Conservation (phyloP, 2,329 filamentous ascomycete genomes). For the Aspergillus oerlinghausenensis region DNA sequence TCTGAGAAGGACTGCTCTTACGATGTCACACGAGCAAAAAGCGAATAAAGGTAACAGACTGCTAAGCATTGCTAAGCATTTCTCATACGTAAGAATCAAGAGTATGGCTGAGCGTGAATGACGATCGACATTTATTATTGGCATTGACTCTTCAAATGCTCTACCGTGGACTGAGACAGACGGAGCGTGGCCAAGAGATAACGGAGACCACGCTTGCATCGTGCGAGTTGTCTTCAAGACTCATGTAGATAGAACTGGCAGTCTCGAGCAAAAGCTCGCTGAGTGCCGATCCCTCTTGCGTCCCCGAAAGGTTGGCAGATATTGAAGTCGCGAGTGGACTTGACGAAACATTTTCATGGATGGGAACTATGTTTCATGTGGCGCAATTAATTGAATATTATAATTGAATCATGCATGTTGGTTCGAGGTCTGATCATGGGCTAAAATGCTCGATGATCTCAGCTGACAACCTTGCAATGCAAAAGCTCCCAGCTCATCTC, state of each 20-base stretch:
- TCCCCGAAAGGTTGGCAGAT: background rate
- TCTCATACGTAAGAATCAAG: background rate
- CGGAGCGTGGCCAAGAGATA: background rate
- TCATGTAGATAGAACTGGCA: background rate
- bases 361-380: background rate
- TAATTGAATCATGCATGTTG: background rate
- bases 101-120: background rate
- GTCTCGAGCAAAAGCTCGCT: background rate
- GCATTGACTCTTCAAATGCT: background rate
- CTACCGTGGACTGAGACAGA: background rate
- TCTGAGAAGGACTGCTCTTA: background rate
- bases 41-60: background rate
- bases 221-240: background rate
- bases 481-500: background rate
- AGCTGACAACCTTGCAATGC: background rate
- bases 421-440: background rate
- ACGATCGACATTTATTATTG: background rate
- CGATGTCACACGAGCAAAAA: background rate
- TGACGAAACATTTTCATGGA: background rate
- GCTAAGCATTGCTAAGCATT: conserved; percentile 8
- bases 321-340: background rate
- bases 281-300: background rate
- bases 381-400: background rate
- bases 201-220: background rate
- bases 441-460: background rate